phyloP scores from a whole-genome alignment of 257 asterid species.

The Thymus quinquecostatus region DNA sequence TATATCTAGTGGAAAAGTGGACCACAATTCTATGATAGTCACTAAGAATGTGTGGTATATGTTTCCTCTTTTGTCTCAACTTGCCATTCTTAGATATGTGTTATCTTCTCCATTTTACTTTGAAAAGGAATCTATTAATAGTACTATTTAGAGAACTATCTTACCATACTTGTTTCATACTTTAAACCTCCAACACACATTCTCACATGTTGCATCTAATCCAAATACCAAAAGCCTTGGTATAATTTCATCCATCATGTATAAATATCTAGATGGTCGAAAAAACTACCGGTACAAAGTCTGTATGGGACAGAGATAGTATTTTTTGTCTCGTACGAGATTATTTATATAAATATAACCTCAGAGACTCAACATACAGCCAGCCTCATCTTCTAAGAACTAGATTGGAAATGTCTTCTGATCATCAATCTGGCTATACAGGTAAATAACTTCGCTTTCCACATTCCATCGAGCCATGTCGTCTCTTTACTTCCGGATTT shows the following conservation, averaged over 20 bases:
- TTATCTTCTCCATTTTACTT: no score
- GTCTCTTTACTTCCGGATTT: neutral
- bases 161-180: no score
- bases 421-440: conserved; percentile 25
- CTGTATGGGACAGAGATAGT: no score
- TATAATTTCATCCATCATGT: no score
- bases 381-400: conserved; percentile 15
- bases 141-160: no score
- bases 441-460: conserved; percentile 21
- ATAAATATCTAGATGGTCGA: no score
- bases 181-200: no score
- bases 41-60: neutral
- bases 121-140: no score
- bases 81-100: neutral
- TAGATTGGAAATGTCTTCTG: conserved; percentile 29
- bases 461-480: neutral
- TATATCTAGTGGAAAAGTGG: neutral
- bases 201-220: no score
- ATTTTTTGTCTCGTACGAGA: no score
- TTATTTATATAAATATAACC: neutral
- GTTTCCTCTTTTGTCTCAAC: neutral
- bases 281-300: no score
- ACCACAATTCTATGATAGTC: neutral
- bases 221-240: no score
- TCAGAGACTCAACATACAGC: neutral